Evolutionary conservation across 345 rosid species (phyloP).

Genomic region (Cardamine occulta): DNA sequence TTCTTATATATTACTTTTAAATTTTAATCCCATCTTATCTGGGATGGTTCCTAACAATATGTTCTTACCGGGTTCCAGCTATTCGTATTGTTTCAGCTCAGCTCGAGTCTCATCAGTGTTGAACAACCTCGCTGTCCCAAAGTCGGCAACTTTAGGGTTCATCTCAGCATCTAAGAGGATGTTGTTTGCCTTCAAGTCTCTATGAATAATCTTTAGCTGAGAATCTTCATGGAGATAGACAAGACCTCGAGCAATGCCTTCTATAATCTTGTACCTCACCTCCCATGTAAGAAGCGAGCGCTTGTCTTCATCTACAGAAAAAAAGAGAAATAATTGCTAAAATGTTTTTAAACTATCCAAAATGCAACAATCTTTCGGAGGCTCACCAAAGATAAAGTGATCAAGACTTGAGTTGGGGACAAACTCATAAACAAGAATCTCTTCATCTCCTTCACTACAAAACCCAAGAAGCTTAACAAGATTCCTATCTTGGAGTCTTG

Average conservation of each 20-base stretch:
- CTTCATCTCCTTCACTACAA: slow-evolving; percentile 45
- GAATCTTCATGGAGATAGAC: slow-evolving; percentile 45
- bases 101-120: slow-evolving; percentile 36
- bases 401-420: slow-evolving; percentile 51
- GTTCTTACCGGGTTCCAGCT: slow-evolving; percentile 44
- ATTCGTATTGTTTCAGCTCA: slow-evolving; percentile 37
- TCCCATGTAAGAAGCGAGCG: slow-evolving; percentile 36
- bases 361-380: not conserved
- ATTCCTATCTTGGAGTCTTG: slow-evolving; percentile 57
- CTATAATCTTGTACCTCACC: slow-evolving; percentile 32
- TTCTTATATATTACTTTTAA: too few relatives aligned
- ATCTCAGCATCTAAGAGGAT: slow-evolving; percentile 38
- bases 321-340: not conserved
- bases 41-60: not conserved
- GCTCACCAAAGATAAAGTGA: slow-evolving; percentile 44
- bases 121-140: slow-evolving; percentile 48
- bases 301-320: slow-evolving; percentile 28
- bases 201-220: slow-evolving; percentile 35
- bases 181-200: slow-evolving; percentile 42
- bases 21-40: too few relatives aligned
- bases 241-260: slow-evolving; percentile 44
- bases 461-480: slow-evolving; percentile 55
- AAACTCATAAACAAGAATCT: slow-evolving; percentile 54
- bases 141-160: slow-evolving; percentile 48
- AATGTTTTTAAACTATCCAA: not conserved